phyloP scores from a whole-genome alignment of 2,329 filamentous ascomycete genomes.

The Penicillium corylophilum region DNA sequence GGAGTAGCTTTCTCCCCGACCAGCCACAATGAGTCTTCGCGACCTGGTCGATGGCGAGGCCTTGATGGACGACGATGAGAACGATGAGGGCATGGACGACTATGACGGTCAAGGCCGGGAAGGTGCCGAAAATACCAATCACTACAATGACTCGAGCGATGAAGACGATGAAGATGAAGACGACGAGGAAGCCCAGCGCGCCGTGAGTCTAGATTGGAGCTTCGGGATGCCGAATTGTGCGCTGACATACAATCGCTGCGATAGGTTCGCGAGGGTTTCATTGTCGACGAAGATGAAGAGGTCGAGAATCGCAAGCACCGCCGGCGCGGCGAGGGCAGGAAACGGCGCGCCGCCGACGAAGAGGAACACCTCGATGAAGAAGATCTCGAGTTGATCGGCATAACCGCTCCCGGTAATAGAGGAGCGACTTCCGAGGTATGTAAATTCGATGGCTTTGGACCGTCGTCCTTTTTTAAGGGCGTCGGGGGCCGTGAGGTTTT shows the following conservation, averaged over 20 bases:
- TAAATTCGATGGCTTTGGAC: background rate
- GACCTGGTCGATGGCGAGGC: slow-evolving; percentile 83
- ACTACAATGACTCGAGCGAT: slow-evolving; percentile 80
- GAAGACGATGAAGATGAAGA: slow-evolving; percentile 92
- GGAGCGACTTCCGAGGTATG: slow-evolving; percentile 69
- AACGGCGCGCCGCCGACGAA: slow-evolving; percentile 74
- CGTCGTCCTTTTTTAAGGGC: background rate
- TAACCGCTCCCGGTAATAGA: slow-evolving; percentile 70
- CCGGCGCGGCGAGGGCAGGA: slow-evolving; percentile 54
- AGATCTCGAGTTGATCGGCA: slow-evolving; percentile 90
- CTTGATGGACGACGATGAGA: slow-evolving; percentile 79
- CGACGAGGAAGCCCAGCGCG: slow-evolving; percentile 78
- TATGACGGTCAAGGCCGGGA: slow-evolving; percentile 57
- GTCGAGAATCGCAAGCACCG: slow-evolving; percentile 64
- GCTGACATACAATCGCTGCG: slow-evolving; percentile 15
- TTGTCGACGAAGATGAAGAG: slow-evolving; percentile 87
- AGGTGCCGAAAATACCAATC: slow-evolving; percentile 41
- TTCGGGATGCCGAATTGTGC: slow-evolving; percentile 1
- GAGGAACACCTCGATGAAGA: slow-evolving; percentile 87
- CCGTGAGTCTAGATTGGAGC: slow-evolving; percentile 51
- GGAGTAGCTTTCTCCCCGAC: slow-evolving; percentile 18
- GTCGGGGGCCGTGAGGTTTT: background rate
- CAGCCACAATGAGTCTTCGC: slow-evolving; percentile 55
- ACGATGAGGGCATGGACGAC: slow-evolving; percentile 79
- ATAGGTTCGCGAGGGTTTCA: slow-evolving; percentile 90